These are phyloP conservation scores for Scenedesmus sp. DNA, from an alignment of 163 green algal species.

Conservation along the genomic window DNA sequence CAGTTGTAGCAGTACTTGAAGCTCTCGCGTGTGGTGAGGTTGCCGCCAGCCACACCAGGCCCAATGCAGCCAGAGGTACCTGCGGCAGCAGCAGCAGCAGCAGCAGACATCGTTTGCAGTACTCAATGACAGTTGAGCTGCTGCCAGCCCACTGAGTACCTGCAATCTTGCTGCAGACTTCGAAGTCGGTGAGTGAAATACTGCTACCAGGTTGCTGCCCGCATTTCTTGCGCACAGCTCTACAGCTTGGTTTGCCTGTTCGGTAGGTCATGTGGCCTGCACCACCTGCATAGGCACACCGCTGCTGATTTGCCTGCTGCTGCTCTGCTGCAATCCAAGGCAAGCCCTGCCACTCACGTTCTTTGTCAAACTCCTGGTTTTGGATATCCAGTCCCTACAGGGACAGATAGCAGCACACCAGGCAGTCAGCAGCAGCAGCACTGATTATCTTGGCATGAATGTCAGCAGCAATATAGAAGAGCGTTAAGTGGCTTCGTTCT, in stretches of 20 bases:
- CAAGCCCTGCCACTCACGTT: background rate
- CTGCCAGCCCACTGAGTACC: no score
- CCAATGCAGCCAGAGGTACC: slow-evolving; percentile 12
- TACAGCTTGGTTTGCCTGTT: no score
- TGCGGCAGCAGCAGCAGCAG: background rate
- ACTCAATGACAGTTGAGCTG: no score
- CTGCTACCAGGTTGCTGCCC: no score
- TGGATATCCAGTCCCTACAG: background rate
- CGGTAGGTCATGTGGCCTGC: no score
- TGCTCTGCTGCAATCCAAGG: background rate
- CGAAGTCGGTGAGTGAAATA: no score
- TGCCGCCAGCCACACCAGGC: background rate
- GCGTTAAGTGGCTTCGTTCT: no score
- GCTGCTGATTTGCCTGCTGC: background rate
- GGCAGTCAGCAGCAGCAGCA: background rate
- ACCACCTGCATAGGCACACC: background rate
- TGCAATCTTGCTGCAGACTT: no score
- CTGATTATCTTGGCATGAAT: no score
- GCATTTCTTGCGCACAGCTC: no score
- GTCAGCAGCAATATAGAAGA: background rate
- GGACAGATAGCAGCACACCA: background rate
- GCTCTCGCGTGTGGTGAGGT: slow-evolving; percentile 16
- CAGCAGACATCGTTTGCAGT: background rate
- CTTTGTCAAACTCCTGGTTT: slow-evolving; percentile 14
- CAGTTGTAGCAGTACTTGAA: slow-evolving; percentile 34